Evolutionary conservation across 1,284 basidiomycete genomes (phyloP), one percentile per base, ranked within the genome.

Genomic region (Trichosporon coremiiforme): DNA sequence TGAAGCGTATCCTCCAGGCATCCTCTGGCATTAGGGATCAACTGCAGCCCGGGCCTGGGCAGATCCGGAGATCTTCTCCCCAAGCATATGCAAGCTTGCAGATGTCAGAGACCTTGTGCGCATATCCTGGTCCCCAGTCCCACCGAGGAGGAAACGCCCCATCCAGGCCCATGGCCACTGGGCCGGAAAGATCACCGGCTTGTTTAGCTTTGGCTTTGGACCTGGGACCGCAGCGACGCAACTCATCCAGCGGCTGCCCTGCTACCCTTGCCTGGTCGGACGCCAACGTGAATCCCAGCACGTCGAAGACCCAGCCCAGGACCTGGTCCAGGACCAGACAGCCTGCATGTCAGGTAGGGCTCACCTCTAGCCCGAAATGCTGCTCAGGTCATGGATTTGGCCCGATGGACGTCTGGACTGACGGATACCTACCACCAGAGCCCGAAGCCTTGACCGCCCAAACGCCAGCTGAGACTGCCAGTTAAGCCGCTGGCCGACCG

Each of bases 201-300:
- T 53, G 50, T 53, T 53, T 53, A 17, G 50, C 50, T 53, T 53
- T 53, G 50, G 50, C 50, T 53, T 53, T 53, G 50, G 50, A 25
- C 22, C 50, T 53, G 7, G 9, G 50, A 53, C 50, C 7, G 50
- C 50, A n/a, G 50, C 50, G 50, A 53, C 20, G 9, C 22, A 20
- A 20, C 41, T 8, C 13, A 17, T 50, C 47, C 38, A 41, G 38
- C 17, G 4, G 3, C 17, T 41, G 41, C 41, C 17, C 12, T 5
- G 17, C 41, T 5, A 8, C 15, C 38, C 22, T 31, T 29, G 53
- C 12, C 55, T 60, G 2, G 17, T 29, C 31, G 29, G 13, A 17
- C 31, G 29, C 55, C 55, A 31, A 7, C 25, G 25, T 60, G 29
- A 29, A 29, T 31, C 13, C 25, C 55, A 31, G 55, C 55, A 4